Percentiles rank a stretch among this genome's conserved stretches.
Evolutionary conservation across 2,329 filamentous ascomycete genomes (phyloP).

Genomic region (Colletotrichum godetiae): DNA sequence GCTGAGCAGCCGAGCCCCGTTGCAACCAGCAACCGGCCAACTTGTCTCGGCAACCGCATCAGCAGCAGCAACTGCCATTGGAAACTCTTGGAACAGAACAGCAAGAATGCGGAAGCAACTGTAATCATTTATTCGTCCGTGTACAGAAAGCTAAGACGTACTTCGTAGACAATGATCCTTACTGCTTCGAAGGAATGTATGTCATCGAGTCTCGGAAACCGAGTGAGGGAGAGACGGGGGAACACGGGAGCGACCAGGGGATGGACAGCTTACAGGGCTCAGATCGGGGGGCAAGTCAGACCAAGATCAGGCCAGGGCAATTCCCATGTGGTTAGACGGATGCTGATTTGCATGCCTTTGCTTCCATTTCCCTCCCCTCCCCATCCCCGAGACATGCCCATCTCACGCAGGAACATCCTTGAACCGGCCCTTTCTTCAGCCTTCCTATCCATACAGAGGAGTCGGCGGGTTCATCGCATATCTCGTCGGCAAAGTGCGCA

Average conservation of each 20-base stretch:
- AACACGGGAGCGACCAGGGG: not conserved
- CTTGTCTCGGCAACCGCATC: not conserved
- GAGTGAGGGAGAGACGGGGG: not conserved
- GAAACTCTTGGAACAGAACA: not conserved
- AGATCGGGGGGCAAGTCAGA: not conserved
- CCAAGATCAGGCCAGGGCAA: constrained; percentile 16
- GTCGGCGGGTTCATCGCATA: constrained; percentile 22
- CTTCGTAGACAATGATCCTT: too few species aligned
- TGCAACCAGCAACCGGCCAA: constrained; percentile 28
- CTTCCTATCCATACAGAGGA: not conserved
- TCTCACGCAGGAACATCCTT: constrained; percentile 29
- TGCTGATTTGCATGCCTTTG: constrained; percentile 23
- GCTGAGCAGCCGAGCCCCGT: constrained; percentile 19
- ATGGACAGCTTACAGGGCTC: not conserved
- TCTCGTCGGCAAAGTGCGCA: not conserved
- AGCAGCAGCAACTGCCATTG: constrained; percentile 7
- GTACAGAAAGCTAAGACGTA: too few species aligned
- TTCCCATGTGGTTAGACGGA: not conserved
- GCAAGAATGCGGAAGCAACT: not conserved
- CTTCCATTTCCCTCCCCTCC: not conserved
- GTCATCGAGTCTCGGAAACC: constrained; percentile 7
- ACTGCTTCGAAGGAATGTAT: not conserved
- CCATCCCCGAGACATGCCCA: constrained; percentile 11
- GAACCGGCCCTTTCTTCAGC: constrained; percentile 27
- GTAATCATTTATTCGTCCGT: too few species aligned